These are phyloP conservation scores for Amaranthus hypochondriacus DNA, from an alignment of 148 eudicot species.

Conservation along the genomic window DNA sequence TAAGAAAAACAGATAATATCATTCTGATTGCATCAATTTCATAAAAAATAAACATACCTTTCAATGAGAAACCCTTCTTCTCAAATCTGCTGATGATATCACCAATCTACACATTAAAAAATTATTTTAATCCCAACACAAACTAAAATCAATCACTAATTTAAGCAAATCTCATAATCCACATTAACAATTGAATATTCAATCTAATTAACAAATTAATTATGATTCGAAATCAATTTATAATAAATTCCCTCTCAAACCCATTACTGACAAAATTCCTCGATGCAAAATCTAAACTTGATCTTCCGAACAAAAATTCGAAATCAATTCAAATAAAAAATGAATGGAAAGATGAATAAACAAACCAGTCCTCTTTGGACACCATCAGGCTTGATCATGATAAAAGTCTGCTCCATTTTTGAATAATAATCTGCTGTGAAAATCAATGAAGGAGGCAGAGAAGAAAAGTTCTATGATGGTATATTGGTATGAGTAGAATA, in stretches of 20 bases:
- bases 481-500: neutral
- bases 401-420: constrained; percentile 72
- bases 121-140: neutral
- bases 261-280: neutral
- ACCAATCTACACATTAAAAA: constrained; percentile 47
- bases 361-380: constrained; percentile 74
- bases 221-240: neutral
- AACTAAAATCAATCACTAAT: neutral
- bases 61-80: constrained; percentile 85
- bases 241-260: neutral
- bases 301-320: neutral
- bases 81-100: constrained; percentile 88
- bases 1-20: neutral
- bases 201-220: neutral
- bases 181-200: neutral
- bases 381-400: constrained; percentile 89
- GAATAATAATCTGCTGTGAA: neutral
- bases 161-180: neutral
- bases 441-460: neutral
- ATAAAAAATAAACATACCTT: constrained; percentile 38
- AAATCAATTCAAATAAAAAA: neutral
- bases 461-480: neutral
- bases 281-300: no score
- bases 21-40: neutral
- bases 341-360: neutral